Conservation (phyloP, 306 rosid genomes). For the Gastrolobium bilobum region DNA sequence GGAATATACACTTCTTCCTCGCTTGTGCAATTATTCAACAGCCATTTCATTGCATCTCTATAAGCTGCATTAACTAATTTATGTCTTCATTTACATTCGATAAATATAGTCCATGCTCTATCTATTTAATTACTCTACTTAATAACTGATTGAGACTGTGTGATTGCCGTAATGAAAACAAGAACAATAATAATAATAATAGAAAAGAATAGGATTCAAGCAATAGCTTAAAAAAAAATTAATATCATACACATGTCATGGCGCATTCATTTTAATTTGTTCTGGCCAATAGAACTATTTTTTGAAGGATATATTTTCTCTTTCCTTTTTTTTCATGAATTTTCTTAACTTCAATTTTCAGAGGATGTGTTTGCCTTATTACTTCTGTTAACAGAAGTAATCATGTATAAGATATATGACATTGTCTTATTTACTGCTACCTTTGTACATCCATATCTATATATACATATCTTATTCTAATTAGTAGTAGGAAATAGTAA, state of each 20-base stretch:
- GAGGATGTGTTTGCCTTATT: not conserved
- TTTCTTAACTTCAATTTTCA: not conserved
- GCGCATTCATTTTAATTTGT: not conserved
- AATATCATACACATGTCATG: not conserved
- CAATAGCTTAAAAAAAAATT: not conserved
- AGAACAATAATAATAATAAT: not conserved
- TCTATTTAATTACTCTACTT: not conserved
- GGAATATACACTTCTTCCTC: not conserved
- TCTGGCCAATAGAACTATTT: not conserved
- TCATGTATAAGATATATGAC: not conserved
- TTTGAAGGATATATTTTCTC: not conserved
- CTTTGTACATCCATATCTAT: too few relatives aligned
- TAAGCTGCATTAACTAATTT: constrained; percentile 9
- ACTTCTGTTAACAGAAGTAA: not conserved
- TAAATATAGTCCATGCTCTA: not conserved
- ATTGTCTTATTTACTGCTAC: too few relatives aligned
- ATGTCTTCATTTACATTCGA: not conserved
- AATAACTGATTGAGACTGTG: not conserved
- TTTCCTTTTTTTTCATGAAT: not conserved
- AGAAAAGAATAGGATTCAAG: not conserved
- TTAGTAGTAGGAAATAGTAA: too few relatives aligned
- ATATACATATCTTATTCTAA: too few relatives aligned
- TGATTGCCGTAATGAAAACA: not conserved
- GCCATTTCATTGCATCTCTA: not conserved
- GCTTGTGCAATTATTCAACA: not conserved